A percentile compares a stretch with the other conserved stretches of the same genome.
Conservation (phyloP, 2,329 filamentous ascomycete species). For the Hypoxylon sp. region DNA sequence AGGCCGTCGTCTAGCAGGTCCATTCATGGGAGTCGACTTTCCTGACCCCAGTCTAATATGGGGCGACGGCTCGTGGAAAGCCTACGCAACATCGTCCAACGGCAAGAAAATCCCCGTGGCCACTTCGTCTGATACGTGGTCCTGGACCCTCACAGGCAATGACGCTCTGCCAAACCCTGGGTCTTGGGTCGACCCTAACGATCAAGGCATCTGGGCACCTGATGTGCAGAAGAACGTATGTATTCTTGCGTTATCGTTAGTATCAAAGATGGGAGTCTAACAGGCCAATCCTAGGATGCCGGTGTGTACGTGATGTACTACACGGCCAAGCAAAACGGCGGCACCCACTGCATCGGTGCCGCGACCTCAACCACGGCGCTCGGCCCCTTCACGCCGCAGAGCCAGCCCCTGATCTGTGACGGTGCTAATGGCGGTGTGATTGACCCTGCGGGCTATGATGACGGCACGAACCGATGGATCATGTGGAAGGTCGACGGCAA, state of each 20-base stretch:
- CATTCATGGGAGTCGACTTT: slow-evolving; percentile 48
- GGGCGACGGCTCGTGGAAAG: slow-evolving; percentile 53
- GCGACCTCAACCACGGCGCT: slow-evolving; percentile 50
- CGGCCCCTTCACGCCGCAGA: slow-evolving; percentile 49
- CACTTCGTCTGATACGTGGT: slow-evolving; percentile 47
- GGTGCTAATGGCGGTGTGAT: slow-evolving; percentile 51
- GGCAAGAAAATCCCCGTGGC: slow-evolving; percentile 51
- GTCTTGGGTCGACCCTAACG: slow-evolving; percentile 49
- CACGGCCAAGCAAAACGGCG: slow-evolving; percentile 49
- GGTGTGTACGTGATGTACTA: slow-evolving; percentile 55
- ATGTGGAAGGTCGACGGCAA: slow-evolving; percentile 55
- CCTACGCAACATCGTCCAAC: slow-evolving; percentile 52
- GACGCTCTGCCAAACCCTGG: slow-evolving; percentile 52
- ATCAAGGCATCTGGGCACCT: slow-evolving; percentile 51
- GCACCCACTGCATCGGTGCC: slow-evolving; percentile 52
- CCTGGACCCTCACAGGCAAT: slow-evolving; percentile 49
- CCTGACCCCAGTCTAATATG: slow-evolving; percentile 52
- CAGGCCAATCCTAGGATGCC: slow-evolving; percentile 44
- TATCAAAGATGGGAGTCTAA: slow-evolving; percentile 2
- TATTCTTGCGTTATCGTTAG: neutral
- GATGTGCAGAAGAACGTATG: slow-evolving; percentile 53
- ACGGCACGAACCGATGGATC: slow-evolving; percentile 53
- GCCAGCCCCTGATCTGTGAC: slow-evolving; percentile 51
- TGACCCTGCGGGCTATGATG: slow-evolving; percentile 53
- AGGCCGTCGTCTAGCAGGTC: slow-evolving; percentile 46